Evolutionary conservation across 2,329 filamentous ascomycete genomes (phyloP), one percentile per base, ranked within the genome.

Genomic region (Beauveria asiatica): DNA sequence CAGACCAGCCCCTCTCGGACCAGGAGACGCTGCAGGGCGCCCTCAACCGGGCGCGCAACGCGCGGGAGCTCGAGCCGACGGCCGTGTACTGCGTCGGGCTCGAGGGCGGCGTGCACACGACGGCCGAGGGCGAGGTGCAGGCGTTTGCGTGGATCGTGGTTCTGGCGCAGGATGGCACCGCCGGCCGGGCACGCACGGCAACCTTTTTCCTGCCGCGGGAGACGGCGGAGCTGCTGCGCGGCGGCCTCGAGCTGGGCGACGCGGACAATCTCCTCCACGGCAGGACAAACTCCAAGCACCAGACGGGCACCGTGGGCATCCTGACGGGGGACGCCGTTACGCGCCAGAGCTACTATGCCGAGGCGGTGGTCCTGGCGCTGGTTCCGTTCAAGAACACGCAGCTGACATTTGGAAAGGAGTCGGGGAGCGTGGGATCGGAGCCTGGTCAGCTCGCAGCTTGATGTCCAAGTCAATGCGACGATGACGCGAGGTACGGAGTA

Each of bases 111-210:
- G 68, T 76, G 4, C 72, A 75, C 41, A 62, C 64, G n/a, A 61
- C 62, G 6, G 61, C 62, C 8, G 61, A 62, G 13, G 63, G 56
- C 8, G 54, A 67, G 9, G 65, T 76, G 25, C 66, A 70, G 59
- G 72, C 70, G 10, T 77, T 77, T 65, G 75, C 75, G 2, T 77
- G 75, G 75, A 67, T 77, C 10, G 73, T 72, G 1, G 65, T 77
- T 1, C 63, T 68, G 6, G 64, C 64, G 10, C 63, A 62, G 6
- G 66, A 69, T 3, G 70, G 69, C 5, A 66, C 64, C 5, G 63
- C 64, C 25, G 74, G 75, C 5, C 74, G 72, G 50, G 74, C 74
- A 11, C 70, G 74, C 46, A 76, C 74, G 5, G 69, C 70, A 5
- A 66, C 72, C 2, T 75, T 72, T 46, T 74, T 73, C 55, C 62